These are phyloP conservation scores for Ceratocystiopsis minuta DNA, from an alignment of 2,329 filamentous ascomycete genomes.

Conservation along the genomic window DNA sequence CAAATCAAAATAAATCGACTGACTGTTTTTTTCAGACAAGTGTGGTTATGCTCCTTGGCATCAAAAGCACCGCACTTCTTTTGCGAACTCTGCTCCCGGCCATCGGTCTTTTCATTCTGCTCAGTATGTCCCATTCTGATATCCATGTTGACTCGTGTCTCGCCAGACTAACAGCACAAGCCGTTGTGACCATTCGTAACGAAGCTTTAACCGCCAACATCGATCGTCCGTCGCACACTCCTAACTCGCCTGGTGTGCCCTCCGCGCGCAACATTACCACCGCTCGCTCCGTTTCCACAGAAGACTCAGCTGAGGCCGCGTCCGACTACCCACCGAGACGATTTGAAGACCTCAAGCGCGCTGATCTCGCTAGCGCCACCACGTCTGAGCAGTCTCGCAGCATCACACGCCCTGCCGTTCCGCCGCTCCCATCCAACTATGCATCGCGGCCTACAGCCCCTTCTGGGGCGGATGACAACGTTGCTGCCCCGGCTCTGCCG, in stretches of 20 bases:
- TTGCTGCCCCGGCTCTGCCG: not conserved
- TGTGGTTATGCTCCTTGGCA: conserved; percentile 31
- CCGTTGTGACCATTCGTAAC: conserved; percentile 16
- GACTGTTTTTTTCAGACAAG: conserved; percentile 24
- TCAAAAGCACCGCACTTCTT: conserved; percentile 22
- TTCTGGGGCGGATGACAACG: not conserved
- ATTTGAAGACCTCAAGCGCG: conserved; percentile 30
- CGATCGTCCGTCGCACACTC: conserved; percentile 14
- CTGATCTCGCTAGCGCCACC: conserved; percentile 14
- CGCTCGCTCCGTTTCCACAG: conserved; percentile 22
- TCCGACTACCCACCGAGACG: conserved; percentile 23
- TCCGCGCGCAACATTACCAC: conserved; percentile 15
- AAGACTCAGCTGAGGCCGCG: conserved; percentile 18
- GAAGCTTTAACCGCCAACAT: conserved; percentile 16
- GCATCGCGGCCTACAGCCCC: conserved; percentile 11
- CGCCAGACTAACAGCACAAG: not conserved
- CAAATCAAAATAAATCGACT: too few species aligned
- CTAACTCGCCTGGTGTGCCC: conserved; percentile 20
- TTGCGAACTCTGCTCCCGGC: conserved; percentile 32
- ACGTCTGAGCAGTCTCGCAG: conserved; percentile 19
- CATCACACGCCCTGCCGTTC: conserved; percentile 7
- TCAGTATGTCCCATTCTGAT: conserved; percentile 22
- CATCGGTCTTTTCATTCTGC: conserved; percentile 28
- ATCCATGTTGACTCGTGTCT: not conserved
- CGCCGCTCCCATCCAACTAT: conserved; percentile 15